A percentile compares a stretch with the other conserved stretches of the same genome.
These are phyloP conservation scores for Bolboschoenus planiculmis DNA, from an alignment of 176 grass and related monocot genomes.

Conservation along the genomic window DNA sequence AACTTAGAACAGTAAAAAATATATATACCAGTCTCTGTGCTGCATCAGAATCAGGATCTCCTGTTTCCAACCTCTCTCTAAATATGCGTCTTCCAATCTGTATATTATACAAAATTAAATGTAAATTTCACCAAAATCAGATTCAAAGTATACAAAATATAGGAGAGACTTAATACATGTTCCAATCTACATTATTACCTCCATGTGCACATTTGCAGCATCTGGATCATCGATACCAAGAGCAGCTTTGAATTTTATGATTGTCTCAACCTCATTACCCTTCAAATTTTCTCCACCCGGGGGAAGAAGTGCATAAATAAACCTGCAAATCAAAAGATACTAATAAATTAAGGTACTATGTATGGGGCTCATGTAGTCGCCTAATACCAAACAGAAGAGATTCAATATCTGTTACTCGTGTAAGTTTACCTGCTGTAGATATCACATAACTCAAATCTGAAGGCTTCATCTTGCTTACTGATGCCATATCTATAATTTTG, in stretches of 20 bases:
- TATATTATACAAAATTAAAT: constrained; percentile 30
- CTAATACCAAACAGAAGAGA: neutral
- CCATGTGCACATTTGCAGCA: constrained; percentile 90
- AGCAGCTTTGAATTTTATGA: constrained; percentile 81
- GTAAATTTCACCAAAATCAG: constrained; percentile 16
- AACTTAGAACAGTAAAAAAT: constrained; percentile 28
- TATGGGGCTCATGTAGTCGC: neutral
- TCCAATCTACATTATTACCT: constrained; percentile 46
- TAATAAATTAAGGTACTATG: constrained; percentile 23
- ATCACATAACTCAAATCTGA: constrained; percentile 85
- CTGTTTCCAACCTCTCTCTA: constrained; percentile 75
- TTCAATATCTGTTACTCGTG: neutral
- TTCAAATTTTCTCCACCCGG: constrained; percentile 71
- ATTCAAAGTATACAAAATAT: neutral
- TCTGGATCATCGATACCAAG: constrained; percentile 92
- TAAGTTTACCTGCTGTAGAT: constrained; percentile 61
- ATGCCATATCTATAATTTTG: constrained; percentile 68
- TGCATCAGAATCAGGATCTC: constrained; percentile 65
- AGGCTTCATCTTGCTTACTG: constrained; percentile 70
- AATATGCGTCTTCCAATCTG: constrained; percentile 92
- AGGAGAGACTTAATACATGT: constrained; percentile 17
- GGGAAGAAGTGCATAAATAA: constrained; percentile 78
- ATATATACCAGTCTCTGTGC: constrained; percentile 61
- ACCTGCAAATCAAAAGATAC: constrained; percentile 48
- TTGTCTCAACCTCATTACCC: constrained; percentile 73